A percentile compares a stretch with the other conserved stretches of the same genome.
These are phyloP conservation scores for Phytophthora gonapodyides DNA, from an alignment of 352 stramenopile species.

Conservation along the genomic window DNA sequence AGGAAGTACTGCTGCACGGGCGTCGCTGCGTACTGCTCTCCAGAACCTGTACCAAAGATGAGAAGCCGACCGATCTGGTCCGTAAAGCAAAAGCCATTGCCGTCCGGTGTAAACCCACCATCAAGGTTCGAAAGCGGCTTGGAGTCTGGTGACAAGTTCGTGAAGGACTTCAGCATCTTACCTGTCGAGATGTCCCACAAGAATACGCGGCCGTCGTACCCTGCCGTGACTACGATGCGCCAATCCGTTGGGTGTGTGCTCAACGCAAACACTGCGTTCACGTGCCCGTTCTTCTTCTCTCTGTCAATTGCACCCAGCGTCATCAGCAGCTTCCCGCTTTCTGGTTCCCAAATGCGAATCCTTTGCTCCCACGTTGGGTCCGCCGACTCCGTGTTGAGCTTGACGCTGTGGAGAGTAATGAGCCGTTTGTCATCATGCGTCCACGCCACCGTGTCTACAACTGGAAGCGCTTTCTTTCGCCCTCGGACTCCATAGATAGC, in stretches of 20 bases:
- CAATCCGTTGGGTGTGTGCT: constrained; percentile 76
- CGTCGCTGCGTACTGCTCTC: constrained; percentile 57
- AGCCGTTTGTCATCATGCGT: constrained; percentile 62
- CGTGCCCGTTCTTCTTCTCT: constrained; percentile 66
- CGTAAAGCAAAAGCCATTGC: constrained; percentile 77
- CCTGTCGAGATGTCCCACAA: constrained; percentile 85
- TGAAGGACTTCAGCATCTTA: constrained; percentile 63
- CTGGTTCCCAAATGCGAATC: constrained; percentile 69
- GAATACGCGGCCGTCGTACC: constrained; percentile 83
- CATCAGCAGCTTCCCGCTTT: constrained; percentile 56
- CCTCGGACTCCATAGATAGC: constrained; percentile 50
- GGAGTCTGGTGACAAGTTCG: constrained; percentile 57
- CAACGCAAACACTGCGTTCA: constrained; percentile 83
- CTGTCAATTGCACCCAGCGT: constrained; percentile 62
- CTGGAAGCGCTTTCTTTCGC: constrained; percentile 46
- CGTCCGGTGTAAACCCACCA: constrained; percentile 68
- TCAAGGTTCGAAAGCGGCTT: constrained; percentile 78
- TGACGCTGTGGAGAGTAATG: constrained; percentile 74
- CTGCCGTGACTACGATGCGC: constrained; percentile 77
- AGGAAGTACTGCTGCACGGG: constrained; percentile 90
- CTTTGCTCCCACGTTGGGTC: constrained; percentile 63
- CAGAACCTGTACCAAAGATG: constrained; percentile 80
- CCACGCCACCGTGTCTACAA: constrained; percentile 72
- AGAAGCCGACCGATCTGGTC: constrained; percentile 81
- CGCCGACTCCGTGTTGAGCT: constrained; percentile 51